Evolutionary conservation across 768 basidiomycete genomes (phyloP).

Genomic region (Leccinum obscurum): DNA sequence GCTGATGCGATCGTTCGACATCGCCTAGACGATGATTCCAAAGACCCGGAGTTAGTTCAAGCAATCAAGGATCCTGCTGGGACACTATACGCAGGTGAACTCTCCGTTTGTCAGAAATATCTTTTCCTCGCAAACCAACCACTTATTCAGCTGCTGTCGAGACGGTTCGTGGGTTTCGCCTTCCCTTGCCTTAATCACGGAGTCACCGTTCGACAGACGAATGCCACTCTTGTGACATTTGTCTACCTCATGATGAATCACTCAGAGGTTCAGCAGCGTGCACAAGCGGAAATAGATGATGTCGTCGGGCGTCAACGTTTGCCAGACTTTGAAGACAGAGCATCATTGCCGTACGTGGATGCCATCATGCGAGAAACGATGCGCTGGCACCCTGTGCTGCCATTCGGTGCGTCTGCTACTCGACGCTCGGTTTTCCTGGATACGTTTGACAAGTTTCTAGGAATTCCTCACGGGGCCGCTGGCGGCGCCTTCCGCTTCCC

Average conservation of each 20-base stretch:
- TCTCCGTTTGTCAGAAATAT: not conserved
- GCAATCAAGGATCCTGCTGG: slow-evolving; percentile 3
- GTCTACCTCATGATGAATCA: slow-evolving; percentile 33
- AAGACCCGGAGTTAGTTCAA: not conserved
- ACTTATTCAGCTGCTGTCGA: not conserved
- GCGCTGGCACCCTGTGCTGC: not conserved
- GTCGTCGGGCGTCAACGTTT: not conserved
- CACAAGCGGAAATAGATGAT: slow-evolving; percentile 2
- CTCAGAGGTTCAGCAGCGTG: slow-evolving; percentile 16
- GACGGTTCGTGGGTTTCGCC: not conserved
- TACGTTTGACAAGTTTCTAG: not conserved
- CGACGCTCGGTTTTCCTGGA: not conserved
- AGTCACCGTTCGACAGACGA: slow-evolving; percentile 20
- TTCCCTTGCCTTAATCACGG: not conserved
- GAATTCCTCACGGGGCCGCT: slow-evolving; percentile 9
- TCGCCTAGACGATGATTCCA: not conserved
- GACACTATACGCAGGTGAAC: slow-evolving; percentile 20
- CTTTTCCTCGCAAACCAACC: not conserved
- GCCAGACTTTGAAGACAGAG: not conserved
- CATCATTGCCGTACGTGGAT: not conserved
- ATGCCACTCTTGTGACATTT: slow-evolving; percentile 23
- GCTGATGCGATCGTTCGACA: slow-evolving; percentile 9
- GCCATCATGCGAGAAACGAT: not conserved
- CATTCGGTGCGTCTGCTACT: not conserved
- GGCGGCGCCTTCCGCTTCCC: slow-evolving; percentile 49